Conservation (phyloP, 2,329 filamentous ascomycete genomes). For the Plenodomus lindquistii region DNA sequence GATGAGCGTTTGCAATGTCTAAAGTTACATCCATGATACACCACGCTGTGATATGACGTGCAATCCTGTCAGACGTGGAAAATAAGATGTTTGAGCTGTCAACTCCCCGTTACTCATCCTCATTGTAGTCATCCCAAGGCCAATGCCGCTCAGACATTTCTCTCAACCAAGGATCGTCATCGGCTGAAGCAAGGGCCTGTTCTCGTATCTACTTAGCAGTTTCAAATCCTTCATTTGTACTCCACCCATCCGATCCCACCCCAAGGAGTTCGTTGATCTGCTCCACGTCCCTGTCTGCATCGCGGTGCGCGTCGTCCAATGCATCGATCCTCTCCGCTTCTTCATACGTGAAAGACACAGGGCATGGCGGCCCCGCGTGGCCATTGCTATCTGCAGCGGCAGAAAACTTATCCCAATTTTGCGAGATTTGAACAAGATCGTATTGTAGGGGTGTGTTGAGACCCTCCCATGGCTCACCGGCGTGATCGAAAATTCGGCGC, state of each 20-base stretch:
- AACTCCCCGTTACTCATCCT: constrained; percentile 12
- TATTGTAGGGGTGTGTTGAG: constrained; percentile 31
- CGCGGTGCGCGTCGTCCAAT: constrained; percentile 18
- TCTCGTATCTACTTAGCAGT: constrained; percentile 11
- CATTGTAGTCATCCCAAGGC: constrained; percentile 30
- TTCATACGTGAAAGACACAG: constrained; percentile 18
- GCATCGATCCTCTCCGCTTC: constrained; percentile 15
- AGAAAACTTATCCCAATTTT: constrained; percentile 24
- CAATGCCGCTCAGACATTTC: constrained; percentile 26
- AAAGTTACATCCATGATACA: no score
- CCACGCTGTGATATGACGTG: no score
- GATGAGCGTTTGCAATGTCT: no score
- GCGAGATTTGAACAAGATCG: constrained; percentile 22
- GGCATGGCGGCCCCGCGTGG: constrained; percentile 14
- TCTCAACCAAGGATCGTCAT: constrained; percentile 22
- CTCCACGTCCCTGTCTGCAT: constrained; percentile 22
- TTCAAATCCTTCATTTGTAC: constrained; percentile 23
- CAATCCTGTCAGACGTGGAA: no score
- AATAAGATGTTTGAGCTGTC: no score
- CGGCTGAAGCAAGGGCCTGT: constrained; percentile 18
- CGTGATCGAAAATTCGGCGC: constrained; percentile 25
- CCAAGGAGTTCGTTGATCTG: constrained; percentile 20
- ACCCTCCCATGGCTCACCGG: constrained; percentile 34
- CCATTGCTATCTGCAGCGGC: constrained; percentile 3
- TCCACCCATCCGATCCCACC: constrained; percentile 34